Evolutionary conservation across 495 filamentous ascomycete genomes (phyloP), one percentile per base, ranked within the genome.

Genomic region (Aspergillus campestris): DNA sequence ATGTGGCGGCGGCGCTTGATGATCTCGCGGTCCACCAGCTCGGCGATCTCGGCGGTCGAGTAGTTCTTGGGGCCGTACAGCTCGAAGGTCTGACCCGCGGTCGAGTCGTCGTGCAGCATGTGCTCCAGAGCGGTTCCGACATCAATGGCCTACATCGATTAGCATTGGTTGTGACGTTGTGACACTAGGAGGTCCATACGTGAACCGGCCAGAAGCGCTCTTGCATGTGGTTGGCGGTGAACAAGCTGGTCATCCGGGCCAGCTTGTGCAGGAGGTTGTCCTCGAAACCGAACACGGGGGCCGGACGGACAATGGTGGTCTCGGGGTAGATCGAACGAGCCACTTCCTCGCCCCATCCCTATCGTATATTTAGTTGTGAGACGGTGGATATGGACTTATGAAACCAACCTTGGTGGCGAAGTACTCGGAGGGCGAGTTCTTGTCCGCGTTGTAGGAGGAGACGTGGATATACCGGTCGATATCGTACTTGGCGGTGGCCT

Each of bases 401-500:
- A 13, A 32, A 56, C 62, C 35, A 50, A 88, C 86, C 80, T 98
- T 98, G 51, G 90, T 94, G 18, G 83, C 71, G 61, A 82, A 95
- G 77, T 83, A 97, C 57, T 90, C 82, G 29, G 88, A 90, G 3
- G 82, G 69, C 30, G 89, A 95, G 48, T 85, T 72, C 28, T 77
- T 76, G 62, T 87, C 73, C 40, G 89, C 94, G 60, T 92, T 95
- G 74, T 90, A 89, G 32, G 88, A 94, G 32, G 94, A 97, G 55
- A 99, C 84, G 54, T 99, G 92, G 51, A 99, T 86, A 74, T 84
- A 99, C 36, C 92, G 83, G 69, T 99, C 92, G 49, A 96, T 80
- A 56, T 99, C 92, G 67, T 99, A 99, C 68, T 99, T 99, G 52
- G 92, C 94, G 33, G 87, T 87, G 42, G 94, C 94, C 61, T 96